These are phyloP conservation scores for Leucogyrophana mollusca DNA, from an alignment of 768 basidiomycete genomes.

Conservation along the genomic window DNA sequence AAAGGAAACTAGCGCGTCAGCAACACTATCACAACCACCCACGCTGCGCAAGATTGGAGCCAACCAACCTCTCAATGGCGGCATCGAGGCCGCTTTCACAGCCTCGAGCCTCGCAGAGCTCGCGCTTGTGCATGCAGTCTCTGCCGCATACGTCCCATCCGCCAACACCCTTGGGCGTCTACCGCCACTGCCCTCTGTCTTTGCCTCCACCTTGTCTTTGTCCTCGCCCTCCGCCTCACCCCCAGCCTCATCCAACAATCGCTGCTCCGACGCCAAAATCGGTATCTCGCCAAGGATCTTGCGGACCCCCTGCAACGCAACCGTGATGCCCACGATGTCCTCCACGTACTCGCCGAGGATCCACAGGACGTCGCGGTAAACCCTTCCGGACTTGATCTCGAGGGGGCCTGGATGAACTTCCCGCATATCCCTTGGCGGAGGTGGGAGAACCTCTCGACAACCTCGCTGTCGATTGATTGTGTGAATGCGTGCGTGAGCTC, in stretches of 20 bases:
- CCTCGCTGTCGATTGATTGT: too few relatives aligned
- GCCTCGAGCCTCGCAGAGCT: conserved; percentile 68
- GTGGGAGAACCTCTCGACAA: conserved; percentile 95
- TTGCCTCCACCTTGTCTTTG: conserved; percentile 40
- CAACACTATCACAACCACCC: background rate
- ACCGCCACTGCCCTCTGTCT: conserved; percentile 40
- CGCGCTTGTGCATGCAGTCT: conserved; percentile 80
- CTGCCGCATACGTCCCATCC: conserved; percentile 97
- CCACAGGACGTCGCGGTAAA: conserved; percentile 95
- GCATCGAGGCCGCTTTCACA: conserved; percentile 84
- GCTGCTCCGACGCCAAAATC: conserved; percentile 88
- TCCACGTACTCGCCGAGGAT: conserved; percentile 97
- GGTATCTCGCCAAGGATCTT: conserved; percentile 96
- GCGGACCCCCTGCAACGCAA: conserved; percentile 73
- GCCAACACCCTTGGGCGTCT: conserved; percentile 80
- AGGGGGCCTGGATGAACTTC: conserved; percentile 77
- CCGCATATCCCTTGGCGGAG: conserved; percentile 81
- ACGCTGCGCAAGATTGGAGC: too few relatives aligned
- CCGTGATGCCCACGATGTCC: conserved; percentile 61
- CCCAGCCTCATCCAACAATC: conserved; percentile 72
- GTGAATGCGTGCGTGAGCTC: too few relatives aligned
- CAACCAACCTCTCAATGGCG: conserved; percentile 88
- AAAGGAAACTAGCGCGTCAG: background rate
- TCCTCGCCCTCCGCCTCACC: conserved; percentile 49
- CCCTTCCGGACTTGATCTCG: conserved; percentile 95